Conservation (phyloP, 2,329 filamentous ascomycete genomes). For the Fusarium sp. region DNA sequence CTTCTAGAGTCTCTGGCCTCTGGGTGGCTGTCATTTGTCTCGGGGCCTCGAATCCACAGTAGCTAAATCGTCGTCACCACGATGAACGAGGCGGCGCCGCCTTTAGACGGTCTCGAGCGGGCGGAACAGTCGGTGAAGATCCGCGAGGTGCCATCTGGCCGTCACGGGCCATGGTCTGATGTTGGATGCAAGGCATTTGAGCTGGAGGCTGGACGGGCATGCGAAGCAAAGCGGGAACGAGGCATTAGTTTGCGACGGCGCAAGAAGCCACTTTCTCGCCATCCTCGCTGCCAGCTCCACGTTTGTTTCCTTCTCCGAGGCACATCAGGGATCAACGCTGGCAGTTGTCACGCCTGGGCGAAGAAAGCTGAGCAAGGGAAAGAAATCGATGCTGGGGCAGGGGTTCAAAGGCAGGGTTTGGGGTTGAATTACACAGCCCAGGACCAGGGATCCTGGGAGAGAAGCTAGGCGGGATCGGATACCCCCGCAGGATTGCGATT, state of each 20-base stretch:
- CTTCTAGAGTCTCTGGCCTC: conserved; percentile 18
- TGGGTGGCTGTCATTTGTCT: conserved; percentile 21
- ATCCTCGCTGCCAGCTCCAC: conserved; percentile 19
- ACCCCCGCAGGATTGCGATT: conserved; percentile 44
- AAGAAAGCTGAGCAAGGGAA: conserved; percentile 8
- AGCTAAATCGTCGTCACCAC: conserved; percentile 20
- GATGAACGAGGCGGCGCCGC: conserved; percentile 25
- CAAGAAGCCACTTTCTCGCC: conserved; percentile 24
- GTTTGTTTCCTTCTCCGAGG: conserved; percentile 30
- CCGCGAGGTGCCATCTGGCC: conserved; percentile 27
- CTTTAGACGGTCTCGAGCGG: conserved; percentile 20
- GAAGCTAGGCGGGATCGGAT: conserved; percentile 29
- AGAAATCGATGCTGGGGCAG: conserved; percentile 18
- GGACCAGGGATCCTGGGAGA: conserved; percentile 19
- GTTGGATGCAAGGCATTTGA: conserved; percentile 37
- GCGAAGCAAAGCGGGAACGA: conserved; percentile 41
- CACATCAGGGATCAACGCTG: conserved; percentile 21
- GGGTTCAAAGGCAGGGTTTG: conserved; percentile 12
- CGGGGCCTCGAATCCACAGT: conserved; percentile 16
- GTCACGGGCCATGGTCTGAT: conserved; percentile 29
- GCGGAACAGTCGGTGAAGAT: conserved; percentile 42
- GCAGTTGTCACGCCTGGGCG: conserved; percentile 22
- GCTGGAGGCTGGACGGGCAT: conserved; percentile 38
- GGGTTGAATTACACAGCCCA: conserved; percentile 14
- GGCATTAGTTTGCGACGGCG: conserved; percentile 40